phyloP scores from a whole-genome alignment of 345 rosid species.

The Turritis glabra region DNA sequence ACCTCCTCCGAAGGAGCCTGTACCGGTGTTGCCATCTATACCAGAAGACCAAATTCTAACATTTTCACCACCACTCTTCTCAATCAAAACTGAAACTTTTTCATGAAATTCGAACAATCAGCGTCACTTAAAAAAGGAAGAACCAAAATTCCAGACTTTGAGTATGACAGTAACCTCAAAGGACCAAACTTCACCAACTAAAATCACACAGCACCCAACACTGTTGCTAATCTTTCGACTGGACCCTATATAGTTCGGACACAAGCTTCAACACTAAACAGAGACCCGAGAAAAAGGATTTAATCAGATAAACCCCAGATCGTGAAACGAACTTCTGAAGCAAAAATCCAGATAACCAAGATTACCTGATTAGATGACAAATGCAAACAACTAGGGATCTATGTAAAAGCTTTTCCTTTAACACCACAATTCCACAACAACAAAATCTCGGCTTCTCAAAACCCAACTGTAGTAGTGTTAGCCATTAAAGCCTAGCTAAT shows the following conservation, averaged over 20 bases:
- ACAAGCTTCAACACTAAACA: neutral
- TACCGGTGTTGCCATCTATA: slow-evolving; percentile 60
- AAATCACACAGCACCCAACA: slow-evolving; percentile 37
- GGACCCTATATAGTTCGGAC: slow-evolving; percentile 1
- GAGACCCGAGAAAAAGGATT: neutral
- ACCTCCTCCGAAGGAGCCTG: slow-evolving; percentile 55
- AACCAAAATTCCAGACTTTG: slow-evolving; percentile 11
- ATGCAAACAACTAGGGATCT: slow-evolving; percentile 28
- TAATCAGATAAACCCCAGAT: neutral
- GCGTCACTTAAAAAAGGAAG: neutral
- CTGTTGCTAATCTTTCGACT: slow-evolving; percentile 11
- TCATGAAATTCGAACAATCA: neutral
- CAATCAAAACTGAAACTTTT: neutral
- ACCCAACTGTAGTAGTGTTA: neutral
- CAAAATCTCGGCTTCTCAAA: slow-evolving; percentile 14
- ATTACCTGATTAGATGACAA: slow-evolving; percentile 15
- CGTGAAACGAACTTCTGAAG: neutral
- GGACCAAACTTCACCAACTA: slow-evolving; percentile 50
- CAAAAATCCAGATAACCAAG: slow-evolving; percentile 26
- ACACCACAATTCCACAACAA: neutral
- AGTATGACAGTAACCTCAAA: slow-evolving; percentile 19
- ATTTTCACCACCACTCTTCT: neutral
- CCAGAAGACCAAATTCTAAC: slow-evolving; percentile 5
- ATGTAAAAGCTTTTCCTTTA: neutral
- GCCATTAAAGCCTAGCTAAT: too few relatives aligned